phyloP scores from a whole-genome alignment of 2,329 filamentous ascomycete genomes.

The Alternaria sp. region DNA sequence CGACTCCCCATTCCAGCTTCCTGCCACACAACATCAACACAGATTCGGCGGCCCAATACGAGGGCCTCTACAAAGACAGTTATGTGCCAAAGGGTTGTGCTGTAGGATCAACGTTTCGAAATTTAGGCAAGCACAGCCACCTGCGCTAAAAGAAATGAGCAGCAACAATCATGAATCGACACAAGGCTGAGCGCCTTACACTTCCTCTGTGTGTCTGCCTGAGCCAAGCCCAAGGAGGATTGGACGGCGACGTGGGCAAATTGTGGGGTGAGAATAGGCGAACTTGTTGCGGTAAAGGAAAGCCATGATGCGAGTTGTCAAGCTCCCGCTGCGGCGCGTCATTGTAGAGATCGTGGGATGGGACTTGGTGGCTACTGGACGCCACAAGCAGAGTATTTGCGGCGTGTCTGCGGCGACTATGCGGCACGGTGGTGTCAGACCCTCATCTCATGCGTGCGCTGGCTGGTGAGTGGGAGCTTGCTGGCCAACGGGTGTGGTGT shows the following conservation, averaged over 20 bases:
- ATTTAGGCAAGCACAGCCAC: constrained; percentile 36
- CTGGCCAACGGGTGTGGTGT: constrained; percentile 22
- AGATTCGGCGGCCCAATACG: not conserved
- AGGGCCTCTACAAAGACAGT: constrained; percentile 4
- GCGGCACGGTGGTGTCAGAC: constrained; percentile 5
- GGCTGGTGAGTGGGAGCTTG: constrained; percentile 10
- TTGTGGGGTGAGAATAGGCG: constrained; percentile 15
- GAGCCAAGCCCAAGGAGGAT: constrained; percentile 20
- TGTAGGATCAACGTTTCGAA: constrained; percentile 14
- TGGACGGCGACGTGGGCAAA: constrained; percentile 15
- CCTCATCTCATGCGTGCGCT: constrained; percentile 11
- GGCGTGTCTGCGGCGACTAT: constrained; percentile 3
- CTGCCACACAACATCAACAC: not conserved
- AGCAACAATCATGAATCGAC: constrained; percentile 20
- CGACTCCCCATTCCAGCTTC: not conserved
- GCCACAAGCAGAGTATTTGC: constrained; percentile 7
- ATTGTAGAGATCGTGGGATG: constrained; percentile 4
- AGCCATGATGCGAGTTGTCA: constrained; percentile 10
- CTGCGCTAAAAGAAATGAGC: constrained; percentile 38
- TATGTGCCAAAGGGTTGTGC: constrained; percentile 14
- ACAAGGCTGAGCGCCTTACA: constrained; percentile 27
- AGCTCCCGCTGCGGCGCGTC: constrained; percentile 10
- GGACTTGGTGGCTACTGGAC: not conserved
- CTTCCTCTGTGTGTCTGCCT: constrained; percentile 28
- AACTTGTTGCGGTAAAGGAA: constrained; percentile 24